phyloP scores from a whole-genome alignment of 495 filamentous ascomycete genomes.

The Wilcoxina mikolae region DNA sequence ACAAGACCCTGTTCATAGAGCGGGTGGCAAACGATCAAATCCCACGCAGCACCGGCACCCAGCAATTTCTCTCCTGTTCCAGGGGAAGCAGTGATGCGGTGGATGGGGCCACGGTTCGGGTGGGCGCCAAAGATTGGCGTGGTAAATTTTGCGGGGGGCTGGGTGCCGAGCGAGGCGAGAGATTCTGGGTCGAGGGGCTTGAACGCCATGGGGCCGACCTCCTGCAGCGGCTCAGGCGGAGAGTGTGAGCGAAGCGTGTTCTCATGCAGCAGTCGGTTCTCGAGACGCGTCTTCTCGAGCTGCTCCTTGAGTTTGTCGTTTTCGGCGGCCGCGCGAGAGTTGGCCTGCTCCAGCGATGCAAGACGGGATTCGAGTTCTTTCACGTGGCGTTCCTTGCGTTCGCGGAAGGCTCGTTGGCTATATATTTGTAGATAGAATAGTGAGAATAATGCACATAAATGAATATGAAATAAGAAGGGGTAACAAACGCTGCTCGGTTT shows the following conservation, averaged over 20 bases:
- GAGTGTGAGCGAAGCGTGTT: constrained; percentile 18
- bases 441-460: too few species aligned
- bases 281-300: constrained; percentile 27
- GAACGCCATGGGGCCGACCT: constrained; percentile 56
- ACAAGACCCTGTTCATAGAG: constrained; percentile 68
- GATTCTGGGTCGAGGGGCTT: constrained; percentile 55
- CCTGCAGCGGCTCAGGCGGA: constrained; percentile 18
- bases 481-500: constrained; percentile 80
- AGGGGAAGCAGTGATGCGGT: constrained; percentile 52
- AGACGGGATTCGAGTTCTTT: constrained; percentile 84
- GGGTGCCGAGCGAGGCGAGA: constrained; percentile 9
- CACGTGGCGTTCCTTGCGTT: constrained; percentile 88
- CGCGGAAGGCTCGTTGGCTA: constrained; percentile 94
- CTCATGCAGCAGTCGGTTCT: constrained; percentile 27
- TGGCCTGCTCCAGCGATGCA: constrained; percentile 44
- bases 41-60: constrained; percentile 74
- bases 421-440: too few species aligned
- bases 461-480: background rate
- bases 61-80: constrained; percentile 61
- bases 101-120: constrained; percentile 45
- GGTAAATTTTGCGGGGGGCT: constrained; percentile 26
- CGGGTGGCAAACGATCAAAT: constrained; percentile 71
- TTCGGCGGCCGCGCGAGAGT: constrained; percentile 52
- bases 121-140: constrained; percentile 33
- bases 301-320: constrained; percentile 69